Evolutionary conservation across 2,329 filamentous ascomycete species (phyloP), one percentile per base, ranked within the genome.

Genomic region (Fragosphaeria purpurea): DNA sequence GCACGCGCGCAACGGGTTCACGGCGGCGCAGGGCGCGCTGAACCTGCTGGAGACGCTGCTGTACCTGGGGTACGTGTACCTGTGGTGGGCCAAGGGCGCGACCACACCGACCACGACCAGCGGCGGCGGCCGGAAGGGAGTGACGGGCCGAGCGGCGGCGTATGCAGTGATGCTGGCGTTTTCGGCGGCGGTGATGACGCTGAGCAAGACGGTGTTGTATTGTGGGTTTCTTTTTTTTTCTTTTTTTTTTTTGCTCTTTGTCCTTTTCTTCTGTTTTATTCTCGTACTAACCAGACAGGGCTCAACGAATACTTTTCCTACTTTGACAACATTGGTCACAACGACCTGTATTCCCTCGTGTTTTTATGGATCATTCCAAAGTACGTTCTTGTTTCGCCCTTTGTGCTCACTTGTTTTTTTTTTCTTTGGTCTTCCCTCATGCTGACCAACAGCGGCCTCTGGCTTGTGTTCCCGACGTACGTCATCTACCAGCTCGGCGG

Each of bases 1-100:
- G 63, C 69, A 86, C 54, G 73, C 73, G 12, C 65, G 73, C 30
- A 81, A 82, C 62, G 88, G 88, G 38, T 95, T 94, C 67, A 86
- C 86, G 0, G 78, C 75, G 41, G 87, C 88, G 39, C 88, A 95
- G 72, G 77, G 76, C 33, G 59, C 72, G 6, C 63, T 71, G 43
- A 70, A 68, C 53, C 51, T 62, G 4, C 56, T 60, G 50, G 63
- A 67, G 59, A 58, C 78, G 4, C 51, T 58, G 40, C 51, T 66
- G 51, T 68, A 68, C 44, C 44, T 64, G n/a, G 59, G 41, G 4
- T 65, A 62, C 40, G 32, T 70, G 38, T 58, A 58, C 8, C 50
- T 69, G 34, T 72, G 70, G 61, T 61, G 57, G 53, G 51, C 50
- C 48, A 58, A 47, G 50, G 56, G 61, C 48, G 53, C 40, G 39